These are phyloP conservation scores for Syzygium oleosum DNA, from an alignment of 345 rosid species.

Conservation along the genomic window DNA sequence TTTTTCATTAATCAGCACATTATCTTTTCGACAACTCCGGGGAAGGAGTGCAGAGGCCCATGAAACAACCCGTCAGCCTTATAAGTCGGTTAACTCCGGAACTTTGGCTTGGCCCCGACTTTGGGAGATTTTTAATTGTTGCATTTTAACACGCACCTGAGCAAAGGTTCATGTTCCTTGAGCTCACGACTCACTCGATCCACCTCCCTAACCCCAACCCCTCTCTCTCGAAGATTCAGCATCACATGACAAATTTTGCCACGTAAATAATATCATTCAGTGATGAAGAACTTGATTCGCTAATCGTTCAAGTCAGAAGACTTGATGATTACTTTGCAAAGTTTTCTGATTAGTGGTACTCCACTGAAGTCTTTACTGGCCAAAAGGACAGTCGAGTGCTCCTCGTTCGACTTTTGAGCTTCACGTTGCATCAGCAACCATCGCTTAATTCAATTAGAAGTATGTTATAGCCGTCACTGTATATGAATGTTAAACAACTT, in stretches of 20 bases:
- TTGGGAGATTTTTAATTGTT: background rate
- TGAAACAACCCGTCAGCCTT: background rate
- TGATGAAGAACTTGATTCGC: too few relatives aligned
- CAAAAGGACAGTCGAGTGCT: too few relatives aligned
- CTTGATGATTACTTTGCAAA: too few relatives aligned
- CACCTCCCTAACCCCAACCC: background rate
- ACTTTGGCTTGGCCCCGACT: background rate
- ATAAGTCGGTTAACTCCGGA: background rate
- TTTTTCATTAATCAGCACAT: background rate
- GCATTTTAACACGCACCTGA: background rate
- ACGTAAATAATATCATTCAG: too few relatives aligned
- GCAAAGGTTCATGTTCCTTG: background rate
- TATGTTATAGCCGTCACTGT: background rate
- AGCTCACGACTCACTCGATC: background rate
- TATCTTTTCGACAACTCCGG: background rate
- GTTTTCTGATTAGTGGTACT: too few relatives aligned
- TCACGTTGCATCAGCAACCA: too few relatives aligned
- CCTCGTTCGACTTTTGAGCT: too few relatives aligned
- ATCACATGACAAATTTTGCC: background rate
- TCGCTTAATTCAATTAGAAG: background rate
- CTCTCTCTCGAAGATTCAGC: background rate
- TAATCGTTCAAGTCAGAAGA: too few relatives aligned
- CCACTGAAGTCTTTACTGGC: too few relatives aligned
- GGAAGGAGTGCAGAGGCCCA: background rate
- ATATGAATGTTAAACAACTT: background rate